Evolutionary conservation across 2,329 filamentous ascomycete genomes (phyloP).

Genomic region (Stagonosporopsis tanaceti): DNA sequence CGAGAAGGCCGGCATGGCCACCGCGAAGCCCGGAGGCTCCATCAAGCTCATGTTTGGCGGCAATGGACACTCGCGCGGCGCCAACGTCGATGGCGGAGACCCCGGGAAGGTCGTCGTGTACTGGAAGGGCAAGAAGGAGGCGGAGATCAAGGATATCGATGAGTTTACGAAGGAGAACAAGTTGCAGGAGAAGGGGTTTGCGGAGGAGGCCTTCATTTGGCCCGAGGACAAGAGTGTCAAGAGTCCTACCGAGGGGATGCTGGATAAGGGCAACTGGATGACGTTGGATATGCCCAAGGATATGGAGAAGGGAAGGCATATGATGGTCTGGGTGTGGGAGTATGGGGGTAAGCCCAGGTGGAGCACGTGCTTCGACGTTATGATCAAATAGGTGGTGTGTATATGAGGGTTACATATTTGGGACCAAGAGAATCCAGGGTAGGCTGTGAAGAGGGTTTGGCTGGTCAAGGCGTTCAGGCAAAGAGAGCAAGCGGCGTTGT

Average conservation of each 20-base stretch:
- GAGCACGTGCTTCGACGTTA: slow-evolving; percentile 39
- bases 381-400: slow-evolving; percentile 21
- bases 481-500: too few species aligned
- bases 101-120: slow-evolving; percentile 23
- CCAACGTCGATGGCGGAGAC: slow-evolving; percentile 28
- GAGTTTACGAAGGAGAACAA: slow-evolving; percentile 30
- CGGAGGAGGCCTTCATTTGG: slow-evolving; percentile 31
- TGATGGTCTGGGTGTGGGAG: slow-evolving; percentile 41
- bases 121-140: slow-evolving; percentile 29
- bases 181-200: slow-evolving; percentile 31
- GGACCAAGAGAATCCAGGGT: too few species aligned
- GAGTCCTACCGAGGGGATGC: slow-evolving; percentile 25
- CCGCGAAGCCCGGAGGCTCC: slow-evolving; percentile 19
- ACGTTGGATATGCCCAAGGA: slow-evolving; percentile 31
- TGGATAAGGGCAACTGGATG: slow-evolving; percentile 42
- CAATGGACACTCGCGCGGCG: slow-evolving; percentile 37
- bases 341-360: slow-evolving; percentile 28
- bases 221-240: slow-evolving; percentile 28
- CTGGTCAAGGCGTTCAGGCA: too few species aligned
- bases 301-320: slow-evolving; percentile 37
- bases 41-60: slow-evolving; percentile 39
- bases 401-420: too few species aligned
- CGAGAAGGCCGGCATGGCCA: slow-evolving; percentile 31
- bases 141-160: slow-evolving; percentile 31
- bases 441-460: too few species aligned